These are phyloP conservation scores for Phytopythium chamaehyphon DNA, from an alignment of 352 stramenopile genomes.

Conservation along the genomic window DNA sequence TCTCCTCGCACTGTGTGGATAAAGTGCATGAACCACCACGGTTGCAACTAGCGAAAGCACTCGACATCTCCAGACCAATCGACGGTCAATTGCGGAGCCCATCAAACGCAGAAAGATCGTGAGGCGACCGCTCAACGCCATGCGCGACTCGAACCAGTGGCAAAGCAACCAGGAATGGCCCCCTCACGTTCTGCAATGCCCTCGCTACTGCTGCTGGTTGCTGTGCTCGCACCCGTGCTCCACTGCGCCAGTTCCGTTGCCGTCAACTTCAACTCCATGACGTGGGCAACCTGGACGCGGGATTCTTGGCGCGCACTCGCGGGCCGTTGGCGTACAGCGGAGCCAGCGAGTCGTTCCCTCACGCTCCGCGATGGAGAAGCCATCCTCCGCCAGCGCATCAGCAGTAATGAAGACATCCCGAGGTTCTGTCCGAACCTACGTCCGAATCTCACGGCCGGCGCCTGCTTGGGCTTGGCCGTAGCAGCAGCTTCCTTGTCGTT, in stretches of 20 bases:
- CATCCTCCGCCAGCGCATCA: constrained; percentile 16
- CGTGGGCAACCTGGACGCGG: neutral
- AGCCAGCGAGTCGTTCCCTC: neutral
- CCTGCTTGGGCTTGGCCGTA: constrained; percentile 18
- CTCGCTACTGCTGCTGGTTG: neutral
- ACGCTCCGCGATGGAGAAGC: constrained; percentile 9
- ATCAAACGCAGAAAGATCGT: too few relatives aligned
- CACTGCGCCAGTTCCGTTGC: neutral
- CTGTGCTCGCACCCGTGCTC: neutral
- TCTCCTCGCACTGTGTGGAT: too few relatives aligned
- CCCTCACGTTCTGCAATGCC: too few relatives aligned
- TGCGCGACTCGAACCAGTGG: too few relatives aligned
- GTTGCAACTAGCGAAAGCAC: too few relatives aligned
- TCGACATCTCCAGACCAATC: too few relatives aligned
- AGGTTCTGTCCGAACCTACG: too few relatives aligned
- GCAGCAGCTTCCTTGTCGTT: constrained; percentile 6
- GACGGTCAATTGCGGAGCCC: too few relatives aligned
- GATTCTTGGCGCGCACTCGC: constrained; percentile 10
- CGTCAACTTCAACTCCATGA: neutral
- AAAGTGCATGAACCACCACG: too few relatives aligned
- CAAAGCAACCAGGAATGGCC: too few relatives aligned
- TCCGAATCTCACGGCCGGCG: constrained; percentile 56
- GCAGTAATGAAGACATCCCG: too few relatives aligned
- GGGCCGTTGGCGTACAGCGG: constrained; percentile 1
- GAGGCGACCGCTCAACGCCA: too few relatives aligned